These are phyloP conservation scores for Sporothrix dimorphospora DNA, from an alignment of 2,329 filamentous ascomycete genomes.

Conservation along the genomic window DNA sequence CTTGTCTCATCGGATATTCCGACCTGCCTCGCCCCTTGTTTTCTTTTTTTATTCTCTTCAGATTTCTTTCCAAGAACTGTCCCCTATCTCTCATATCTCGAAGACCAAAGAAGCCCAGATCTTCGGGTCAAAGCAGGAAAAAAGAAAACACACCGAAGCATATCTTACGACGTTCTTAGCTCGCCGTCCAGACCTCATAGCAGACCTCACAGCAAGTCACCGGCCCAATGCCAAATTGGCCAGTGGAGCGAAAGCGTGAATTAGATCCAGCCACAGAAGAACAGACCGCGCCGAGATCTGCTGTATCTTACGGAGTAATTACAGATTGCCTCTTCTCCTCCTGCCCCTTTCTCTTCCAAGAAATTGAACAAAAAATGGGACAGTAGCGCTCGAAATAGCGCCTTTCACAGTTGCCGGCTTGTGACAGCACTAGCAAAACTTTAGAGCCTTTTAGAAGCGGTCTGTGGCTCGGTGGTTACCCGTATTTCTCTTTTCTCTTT, in stretches of 20 bases:
- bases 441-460: not conserved
- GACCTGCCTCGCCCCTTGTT: not conserved
- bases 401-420: conserved; percentile 8
- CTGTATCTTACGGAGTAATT: too few relatives aligned
- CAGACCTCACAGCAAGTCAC: not conserved
- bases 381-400: not conserved
- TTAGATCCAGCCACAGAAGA: not conserved
- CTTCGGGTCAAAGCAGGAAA: not conserved
- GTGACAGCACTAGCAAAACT: not conserved
- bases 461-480: conserved; percentile 8
- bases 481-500: not conserved
- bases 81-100: not conserved
- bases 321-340: not conserved
- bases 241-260: not conserved
- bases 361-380: not conserved
- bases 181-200: not conserved
- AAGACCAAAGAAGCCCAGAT: not conserved
- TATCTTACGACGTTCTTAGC: not conserved
- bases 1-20: not conserved
- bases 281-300: not conserved
- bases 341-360: not conserved
- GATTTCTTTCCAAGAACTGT: not conserved
- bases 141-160: not conserved
- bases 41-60: not conserved
- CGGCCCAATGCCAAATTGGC: conserved; percentile 2